Evolutionary conservation across 768 basidiomycete genomes (phyloP).

Genomic region (Galerina marginata): DNA sequence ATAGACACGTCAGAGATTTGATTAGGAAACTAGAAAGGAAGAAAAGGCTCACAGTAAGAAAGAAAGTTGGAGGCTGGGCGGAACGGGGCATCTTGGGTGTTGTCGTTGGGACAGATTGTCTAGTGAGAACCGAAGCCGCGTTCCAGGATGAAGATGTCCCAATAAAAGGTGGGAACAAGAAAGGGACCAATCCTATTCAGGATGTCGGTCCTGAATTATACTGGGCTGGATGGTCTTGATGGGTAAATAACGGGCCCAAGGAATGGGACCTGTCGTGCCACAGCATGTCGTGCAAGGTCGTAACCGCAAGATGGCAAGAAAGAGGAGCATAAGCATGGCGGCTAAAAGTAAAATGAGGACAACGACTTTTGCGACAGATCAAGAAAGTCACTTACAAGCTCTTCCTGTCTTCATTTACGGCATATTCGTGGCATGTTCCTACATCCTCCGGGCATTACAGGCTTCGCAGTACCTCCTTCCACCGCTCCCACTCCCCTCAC

Average conservation of each 20-base stretch:
- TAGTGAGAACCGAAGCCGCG: not conserved
- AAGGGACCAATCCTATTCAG: not conserved
- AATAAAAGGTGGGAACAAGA: not conserved
- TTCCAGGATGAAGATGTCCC: not conserved
- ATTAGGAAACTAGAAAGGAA: not conserved
- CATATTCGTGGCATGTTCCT: not conserved
- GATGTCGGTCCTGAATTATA: not conserved
- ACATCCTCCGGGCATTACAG: constrained; percentile 40
- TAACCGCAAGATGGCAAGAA: constrained; percentile 1
- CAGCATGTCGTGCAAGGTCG: constrained; percentile 8
- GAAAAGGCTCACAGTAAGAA: constrained; percentile 3
- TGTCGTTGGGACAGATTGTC: not conserved
- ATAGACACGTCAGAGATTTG: not conserved
- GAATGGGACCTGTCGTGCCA: constrained; percentile 10
- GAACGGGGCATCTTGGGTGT: not conserved
- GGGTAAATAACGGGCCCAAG: constrained; percentile 7
- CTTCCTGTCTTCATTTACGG: not conserved
- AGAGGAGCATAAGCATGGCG: not conserved
- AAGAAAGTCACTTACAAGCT: not conserved
- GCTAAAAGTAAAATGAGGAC: not conserved
- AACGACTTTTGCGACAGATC: not conserved
- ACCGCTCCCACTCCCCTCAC: constrained; percentile 31
- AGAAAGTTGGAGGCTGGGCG: not conserved
- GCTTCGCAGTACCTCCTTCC: constrained; percentile 44
- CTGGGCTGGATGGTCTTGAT: constrained; percentile 8